Conservation (phyloP, 441 rosid genomes). For the Adansonia gregorii region DNA sequence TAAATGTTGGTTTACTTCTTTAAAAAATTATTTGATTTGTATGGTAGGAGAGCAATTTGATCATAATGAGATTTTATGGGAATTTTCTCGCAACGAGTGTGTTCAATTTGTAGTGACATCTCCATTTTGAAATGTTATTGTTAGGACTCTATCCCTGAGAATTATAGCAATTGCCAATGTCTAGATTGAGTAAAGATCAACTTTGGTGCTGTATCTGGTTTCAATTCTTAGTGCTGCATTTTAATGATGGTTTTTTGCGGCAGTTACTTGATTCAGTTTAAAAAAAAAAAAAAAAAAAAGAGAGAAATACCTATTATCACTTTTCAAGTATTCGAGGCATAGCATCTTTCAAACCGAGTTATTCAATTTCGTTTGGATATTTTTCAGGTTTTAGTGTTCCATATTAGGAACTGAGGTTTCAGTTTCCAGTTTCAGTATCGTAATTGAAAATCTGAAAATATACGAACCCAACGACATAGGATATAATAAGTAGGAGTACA, state of each 20-base stretch:
- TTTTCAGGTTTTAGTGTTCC: background rate
- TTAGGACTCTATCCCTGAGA: background rate
- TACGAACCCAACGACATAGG: background rate
- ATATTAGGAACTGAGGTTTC: background rate
- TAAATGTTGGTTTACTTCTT: conserved; percentile 29
- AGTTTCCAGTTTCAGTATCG: background rate
- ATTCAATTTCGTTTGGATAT: background rate
- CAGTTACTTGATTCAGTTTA: background rate
- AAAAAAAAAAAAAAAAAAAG: background rate
- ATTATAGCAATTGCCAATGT: background rate
- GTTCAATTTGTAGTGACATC: background rate
- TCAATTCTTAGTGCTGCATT: background rate
- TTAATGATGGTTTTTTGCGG: background rate
- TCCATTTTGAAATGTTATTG: background rate
- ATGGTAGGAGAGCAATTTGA: conserved; percentile 15
- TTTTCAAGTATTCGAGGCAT: background rate
- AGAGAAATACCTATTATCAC: background rate
- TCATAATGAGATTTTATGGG: background rate
- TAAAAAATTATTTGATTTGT: conserved; percentile 11
- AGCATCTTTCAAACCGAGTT: background rate
- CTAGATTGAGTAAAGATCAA: background rate
- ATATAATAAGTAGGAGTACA: too few species aligned
- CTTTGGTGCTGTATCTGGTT: conserved; percentile 3
- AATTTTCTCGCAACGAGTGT: conserved; percentile 1
- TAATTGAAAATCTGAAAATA: background rate